Evolutionary conservation across 1,139 yeast species (phyloP).

Genomic region (Pichia sp.): DNA sequence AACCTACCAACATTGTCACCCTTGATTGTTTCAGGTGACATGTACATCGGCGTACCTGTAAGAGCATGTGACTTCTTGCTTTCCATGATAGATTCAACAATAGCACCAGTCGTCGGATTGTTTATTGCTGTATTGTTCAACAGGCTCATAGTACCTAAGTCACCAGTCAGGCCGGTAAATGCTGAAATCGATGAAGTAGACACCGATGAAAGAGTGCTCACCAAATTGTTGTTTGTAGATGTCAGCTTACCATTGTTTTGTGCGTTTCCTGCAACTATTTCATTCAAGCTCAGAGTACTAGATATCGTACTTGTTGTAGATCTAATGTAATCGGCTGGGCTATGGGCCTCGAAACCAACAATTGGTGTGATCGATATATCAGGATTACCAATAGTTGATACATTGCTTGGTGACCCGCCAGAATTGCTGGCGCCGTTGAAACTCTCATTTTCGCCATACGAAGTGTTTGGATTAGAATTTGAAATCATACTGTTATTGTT

Average conservation of each 20-base stretch:
- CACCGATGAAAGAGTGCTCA: background rate
- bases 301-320: constrained; percentile 9
- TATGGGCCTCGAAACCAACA: background rate
- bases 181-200: constrained; percentile 10
- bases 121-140: background rate
- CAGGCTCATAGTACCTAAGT: background rate
- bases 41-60: constrained; percentile 98
- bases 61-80: constrained; percentile 37
- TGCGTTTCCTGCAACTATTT: background rate
- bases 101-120: background rate
- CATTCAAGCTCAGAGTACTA: constrained; percentile 10
- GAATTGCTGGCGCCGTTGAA: background rate
- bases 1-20: constrained; percentile 63
- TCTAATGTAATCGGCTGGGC: background rate
- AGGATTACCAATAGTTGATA: background rate
- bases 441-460: background rate
- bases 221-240: constrained; percentile 1
- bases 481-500: background rate
- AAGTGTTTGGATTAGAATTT: background rate
- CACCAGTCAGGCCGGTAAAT: background rate
- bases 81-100: constrained; percentile 12
- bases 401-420: background rate
- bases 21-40: constrained; percentile 92
- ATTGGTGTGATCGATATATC: background rate
- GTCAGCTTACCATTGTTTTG: background rate